Conservation (phyloP, 148 eudicot genomes). For the Chenopodium suecicum region DNA sequence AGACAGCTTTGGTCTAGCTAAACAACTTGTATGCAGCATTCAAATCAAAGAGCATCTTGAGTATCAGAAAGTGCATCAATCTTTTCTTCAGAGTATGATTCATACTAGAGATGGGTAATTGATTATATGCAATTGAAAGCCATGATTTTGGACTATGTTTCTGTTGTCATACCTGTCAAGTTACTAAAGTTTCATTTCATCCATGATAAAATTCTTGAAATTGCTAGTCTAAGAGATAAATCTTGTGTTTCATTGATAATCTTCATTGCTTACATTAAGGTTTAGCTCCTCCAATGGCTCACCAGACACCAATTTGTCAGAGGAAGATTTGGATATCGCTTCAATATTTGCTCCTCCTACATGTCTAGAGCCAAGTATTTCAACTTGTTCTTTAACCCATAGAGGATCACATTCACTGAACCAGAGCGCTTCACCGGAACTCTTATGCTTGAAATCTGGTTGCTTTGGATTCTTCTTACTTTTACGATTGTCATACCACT, state of each 20-base stretch:
- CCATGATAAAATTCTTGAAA: no score
- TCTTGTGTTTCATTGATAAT: no score
- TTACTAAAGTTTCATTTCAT: no score
- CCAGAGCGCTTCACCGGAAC: constrained; percentile 74
- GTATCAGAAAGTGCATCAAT: not conserved
- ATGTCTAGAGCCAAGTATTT: not conserved
- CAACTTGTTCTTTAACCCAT: not conserved
- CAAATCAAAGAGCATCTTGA: not conserved
- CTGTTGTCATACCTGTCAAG: not conserved
- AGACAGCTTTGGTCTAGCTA: not conserved
- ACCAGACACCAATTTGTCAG: not conserved
- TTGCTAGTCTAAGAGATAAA: no score
- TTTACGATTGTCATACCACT: constrained; percentile 61
- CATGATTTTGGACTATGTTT: not conserved
- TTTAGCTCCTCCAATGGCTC: not conserved
- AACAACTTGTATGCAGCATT: not conserved
- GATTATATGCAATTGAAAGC: not conserved
- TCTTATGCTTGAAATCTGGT: constrained; percentile 63
- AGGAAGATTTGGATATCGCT: not conserved
- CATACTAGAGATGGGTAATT: not conserved
- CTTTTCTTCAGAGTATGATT: not conserved
- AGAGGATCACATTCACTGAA: constrained; percentile 12
- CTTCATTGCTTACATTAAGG: no score
- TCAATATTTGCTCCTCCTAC: not conserved
- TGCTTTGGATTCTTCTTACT: constrained; percentile 40